These are phyloP conservation scores for Papiliotrema terrestris DNA, from an alignment of 1,284 basidiomycete species.

Conservation along the genomic window DNA sequence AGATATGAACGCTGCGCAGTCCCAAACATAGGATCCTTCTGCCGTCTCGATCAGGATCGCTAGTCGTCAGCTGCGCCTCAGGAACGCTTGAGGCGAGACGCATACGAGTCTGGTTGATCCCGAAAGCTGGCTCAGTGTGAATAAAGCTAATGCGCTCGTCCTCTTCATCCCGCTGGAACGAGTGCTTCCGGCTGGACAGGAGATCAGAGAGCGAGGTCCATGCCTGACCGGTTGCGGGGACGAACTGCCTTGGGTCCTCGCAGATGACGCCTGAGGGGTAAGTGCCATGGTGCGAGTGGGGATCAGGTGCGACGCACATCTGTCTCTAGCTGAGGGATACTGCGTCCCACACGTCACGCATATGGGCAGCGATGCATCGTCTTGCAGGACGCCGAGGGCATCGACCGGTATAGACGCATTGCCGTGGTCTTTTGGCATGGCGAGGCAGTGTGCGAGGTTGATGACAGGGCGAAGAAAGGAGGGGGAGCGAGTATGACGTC, in stretches of 20 bases:
- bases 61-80: conserved; percentile 7
- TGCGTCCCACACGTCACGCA: conserved; percentile 47
- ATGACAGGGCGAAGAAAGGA: too few species aligned
- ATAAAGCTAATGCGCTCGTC: conserved; percentile 38
- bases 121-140: conserved; percentile 35
- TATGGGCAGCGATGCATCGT: conserved; percentile 37
- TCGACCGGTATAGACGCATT: conserved; percentile 12
- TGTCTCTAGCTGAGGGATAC: conserved; percentile 19
- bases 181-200: conserved; percentile 15
- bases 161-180: conserved; percentile 32
- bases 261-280: conserved; percentile 29
- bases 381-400: conserved; percentile 26
- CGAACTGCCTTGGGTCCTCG: conserved; percentile 40
- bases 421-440: not conserved
- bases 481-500: too few species aligned
- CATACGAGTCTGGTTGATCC: conserved; percentile 46
- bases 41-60: conserved; percentile 43
- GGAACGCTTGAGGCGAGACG: not conserved
- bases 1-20: conserved; percentile 41
- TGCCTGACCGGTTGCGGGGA: conserved; percentile 35
- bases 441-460: not conserved
- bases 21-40: conserved; percentile 44
- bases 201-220: conserved; percentile 41
- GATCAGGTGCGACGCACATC: conserved; percentile 21
- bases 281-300: not conserved